Conservation (phyloP, 2,329 filamentous ascomycete species). For the Phaeoacremonium minimum region DNA sequence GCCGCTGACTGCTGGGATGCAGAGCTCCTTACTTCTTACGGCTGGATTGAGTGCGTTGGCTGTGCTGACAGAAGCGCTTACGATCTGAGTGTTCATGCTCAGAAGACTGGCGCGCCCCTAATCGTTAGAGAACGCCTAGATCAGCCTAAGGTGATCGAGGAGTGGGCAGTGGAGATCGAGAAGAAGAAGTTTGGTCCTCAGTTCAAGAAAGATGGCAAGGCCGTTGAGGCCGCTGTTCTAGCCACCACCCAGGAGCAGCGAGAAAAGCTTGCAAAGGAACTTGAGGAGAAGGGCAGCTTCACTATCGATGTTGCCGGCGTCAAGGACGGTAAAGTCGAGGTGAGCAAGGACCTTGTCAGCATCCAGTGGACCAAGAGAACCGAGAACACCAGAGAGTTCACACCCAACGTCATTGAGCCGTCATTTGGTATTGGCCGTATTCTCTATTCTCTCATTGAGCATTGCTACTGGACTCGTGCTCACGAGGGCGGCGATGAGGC, state of each 20-base stretch:
- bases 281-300: constrained; percentile 71
- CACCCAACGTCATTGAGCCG: constrained; percentile 93
- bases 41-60: constrained; percentile 98
- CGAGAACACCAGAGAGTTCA: constrained; percentile 86
- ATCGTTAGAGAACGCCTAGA: constrained; percentile 78
- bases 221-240: constrained; percentile 74
- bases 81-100: constrained; percentile 86
- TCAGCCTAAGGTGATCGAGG: constrained; percentile 74
- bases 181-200: constrained; percentile 90
- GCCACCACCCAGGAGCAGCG: constrained; percentile 75
- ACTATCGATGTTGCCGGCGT: constrained; percentile 67
- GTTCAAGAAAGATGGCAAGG: constrained; percentile 92
- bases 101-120: constrained; percentile 84
- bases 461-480: constrained; percentile 86
- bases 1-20: constrained; percentile 98
- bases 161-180: constrained; percentile 83
- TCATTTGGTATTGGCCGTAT: constrained; percentile 97
- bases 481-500: constrained; percentile 71
- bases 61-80: constrained; percentile 95
- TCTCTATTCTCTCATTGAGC: constrained; percentile 88
- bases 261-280: constrained; percentile 71
- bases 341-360: constrained; percentile 73
- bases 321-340: constrained; percentile 68
- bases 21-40: constrained; percentile 84
- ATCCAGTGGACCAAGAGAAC: constrained; percentile 81